phyloP scores from a whole-genome alignment of 345 rosid species.

The Lepidium aucheri region DNA sequence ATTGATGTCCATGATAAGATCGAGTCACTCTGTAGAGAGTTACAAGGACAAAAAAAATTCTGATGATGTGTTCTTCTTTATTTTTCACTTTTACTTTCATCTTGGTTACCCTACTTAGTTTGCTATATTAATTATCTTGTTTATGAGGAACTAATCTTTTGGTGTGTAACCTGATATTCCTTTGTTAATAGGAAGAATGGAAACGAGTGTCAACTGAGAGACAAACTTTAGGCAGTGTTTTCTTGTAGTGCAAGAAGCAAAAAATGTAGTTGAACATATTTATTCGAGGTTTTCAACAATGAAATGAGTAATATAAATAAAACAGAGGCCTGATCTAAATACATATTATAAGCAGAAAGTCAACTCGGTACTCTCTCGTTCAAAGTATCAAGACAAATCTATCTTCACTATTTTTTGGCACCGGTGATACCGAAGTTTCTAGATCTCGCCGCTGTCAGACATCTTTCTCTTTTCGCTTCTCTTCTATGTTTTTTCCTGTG shows the following conservation, averaged over 20 bases:
- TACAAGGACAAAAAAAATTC: constrained; percentile 88
- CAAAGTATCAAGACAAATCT: no score
- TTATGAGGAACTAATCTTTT: neutral
- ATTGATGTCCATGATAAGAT: constrained; percentile 77
- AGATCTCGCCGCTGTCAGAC: no score
- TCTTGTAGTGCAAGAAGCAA: constrained; percentile 92
- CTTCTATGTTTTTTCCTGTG: no score
- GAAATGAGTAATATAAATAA: no score
- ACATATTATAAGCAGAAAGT: no score
- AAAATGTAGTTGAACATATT: constrained; percentile 44
- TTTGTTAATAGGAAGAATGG: constrained; percentile 75
- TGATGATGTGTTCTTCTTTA: constrained; percentile 49
- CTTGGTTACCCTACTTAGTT: neutral
- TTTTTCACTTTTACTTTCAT: neutral
- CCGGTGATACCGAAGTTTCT: no score
- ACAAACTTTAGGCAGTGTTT: constrained; percentile 80
- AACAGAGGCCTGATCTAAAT: no score
- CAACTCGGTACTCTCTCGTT: no score
- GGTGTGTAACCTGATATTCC: neutral
- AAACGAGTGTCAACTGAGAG: constrained; percentile 83
- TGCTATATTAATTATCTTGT: neutral
- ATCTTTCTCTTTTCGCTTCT: no score
- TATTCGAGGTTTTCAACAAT: no score
- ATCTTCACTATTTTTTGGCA: no score
- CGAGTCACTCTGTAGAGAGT: constrained; percentile 87